Conservation (phyloP, 2,329 filamentous ascomycete genomes). For the Monilinia vaccinii-corymbosi region DNA sequence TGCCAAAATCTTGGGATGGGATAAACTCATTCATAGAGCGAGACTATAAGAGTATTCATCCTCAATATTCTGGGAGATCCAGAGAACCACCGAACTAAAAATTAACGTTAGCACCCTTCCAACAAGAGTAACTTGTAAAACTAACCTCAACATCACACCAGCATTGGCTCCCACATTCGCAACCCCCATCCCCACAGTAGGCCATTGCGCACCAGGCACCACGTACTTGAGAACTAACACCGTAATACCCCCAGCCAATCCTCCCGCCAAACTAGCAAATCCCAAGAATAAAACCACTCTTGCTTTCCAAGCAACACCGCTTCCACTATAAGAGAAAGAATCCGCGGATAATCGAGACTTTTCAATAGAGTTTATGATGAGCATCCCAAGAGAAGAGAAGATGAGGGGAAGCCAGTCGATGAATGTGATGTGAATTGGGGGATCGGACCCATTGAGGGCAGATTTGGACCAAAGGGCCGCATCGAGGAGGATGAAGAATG, state of each 20-base stretch:
- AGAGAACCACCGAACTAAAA: slow-evolving; percentile 51
- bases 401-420: slow-evolving; percentile 63
- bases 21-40: slow-evolving; percentile 36
- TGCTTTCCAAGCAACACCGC: slow-evolving; percentile 59
- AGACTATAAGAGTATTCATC: slow-evolving; percentile 63
- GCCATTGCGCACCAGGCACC: slow-evolving; percentile 47
- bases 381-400: slow-evolving; percentile 58
- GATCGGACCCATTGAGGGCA: slow-evolving; percentile 46
- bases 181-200: slow-evolving; percentile 54
- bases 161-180: slow-evolving; percentile 59
- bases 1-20: not conserved
- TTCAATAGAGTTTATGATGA: slow-evolving; percentile 63
- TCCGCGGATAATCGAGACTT: slow-evolving; percentile 56
- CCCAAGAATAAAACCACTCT: slow-evolving; percentile 59
- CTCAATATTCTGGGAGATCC: slow-evolving; percentile 65
- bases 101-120: slow-evolving; percentile 13
- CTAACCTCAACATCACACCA: slow-evolving; percentile 51
- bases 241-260: slow-evolving; percentile 61
- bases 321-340: slow-evolving; percentile 52
- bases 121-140: slow-evolving; percentile 8
- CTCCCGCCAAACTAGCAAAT: slow-evolving; percentile 55
- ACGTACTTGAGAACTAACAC: slow-evolving; percentile 58
- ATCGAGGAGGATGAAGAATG: slow-evolving; percentile 61
- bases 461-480: slow-evolving; percentile 59
- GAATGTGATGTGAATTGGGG: slow-evolving; percentile 50